Percentiles rank a stretch among this genome's conserved stretches.
Evolutionary conservation across 2,329 filamentous ascomycete genomes (phyloP).

Genomic region (Grosmannia clavigera): DNA sequence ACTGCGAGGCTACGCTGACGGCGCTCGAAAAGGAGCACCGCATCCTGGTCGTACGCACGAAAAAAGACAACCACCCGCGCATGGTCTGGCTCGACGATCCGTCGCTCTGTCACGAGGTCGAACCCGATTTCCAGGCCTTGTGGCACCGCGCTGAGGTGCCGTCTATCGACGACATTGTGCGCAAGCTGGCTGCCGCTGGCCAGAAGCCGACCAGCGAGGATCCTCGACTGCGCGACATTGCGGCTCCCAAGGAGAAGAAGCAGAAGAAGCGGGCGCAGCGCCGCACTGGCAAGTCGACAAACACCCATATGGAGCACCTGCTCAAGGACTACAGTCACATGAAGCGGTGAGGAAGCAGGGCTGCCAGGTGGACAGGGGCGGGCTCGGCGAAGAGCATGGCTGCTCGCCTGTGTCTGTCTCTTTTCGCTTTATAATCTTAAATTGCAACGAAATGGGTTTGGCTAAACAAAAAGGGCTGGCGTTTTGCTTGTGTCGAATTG

Average conservation of each 20-base stretch:
- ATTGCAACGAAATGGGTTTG: too few relatives aligned
- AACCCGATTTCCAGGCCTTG: slow-evolving; percentile 69
- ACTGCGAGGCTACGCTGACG: slow-evolving; percentile 67
- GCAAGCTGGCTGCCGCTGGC: slow-evolving; percentile 62
- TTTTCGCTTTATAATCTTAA: too few relatives aligned
- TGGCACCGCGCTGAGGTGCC: slow-evolving; percentile 77
- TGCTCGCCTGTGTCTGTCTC: too few relatives aligned
- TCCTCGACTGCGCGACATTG: slow-evolving; percentile 44
- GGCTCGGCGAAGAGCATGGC: too few relatives aligned
- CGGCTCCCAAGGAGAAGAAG: slow-evolving; percentile 53
- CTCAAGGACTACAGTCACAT: slow-evolving; percentile 57
- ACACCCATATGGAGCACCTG: slow-evolving; percentile 74
- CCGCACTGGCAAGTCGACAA: slow-evolving; percentile 69
- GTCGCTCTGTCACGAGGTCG: slow-evolving; percentile 60
- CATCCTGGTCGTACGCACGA: slow-evolving; percentile 75
- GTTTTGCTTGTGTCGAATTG: neutral
- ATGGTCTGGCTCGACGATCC: slow-evolving; percentile 86
- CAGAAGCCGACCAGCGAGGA: slow-evolving; percentile 79
- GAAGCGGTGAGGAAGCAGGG: slow-evolving; percentile 21
- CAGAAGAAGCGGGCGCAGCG: slow-evolving; percentile 57
- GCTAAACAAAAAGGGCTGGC: neutral
- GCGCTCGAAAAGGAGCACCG: slow-evolving; percentile 66
- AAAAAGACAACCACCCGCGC: slow-evolving; percentile 79
- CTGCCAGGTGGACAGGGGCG: neutral
- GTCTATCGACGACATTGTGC: slow-evolving; percentile 60